Percentiles rank a stretch among this genome's conserved stretches.
phyloP scores from a whole-genome alignment of 2,329 filamentous ascomycete species.

The Pseudocercospora eumusae region DNA sequence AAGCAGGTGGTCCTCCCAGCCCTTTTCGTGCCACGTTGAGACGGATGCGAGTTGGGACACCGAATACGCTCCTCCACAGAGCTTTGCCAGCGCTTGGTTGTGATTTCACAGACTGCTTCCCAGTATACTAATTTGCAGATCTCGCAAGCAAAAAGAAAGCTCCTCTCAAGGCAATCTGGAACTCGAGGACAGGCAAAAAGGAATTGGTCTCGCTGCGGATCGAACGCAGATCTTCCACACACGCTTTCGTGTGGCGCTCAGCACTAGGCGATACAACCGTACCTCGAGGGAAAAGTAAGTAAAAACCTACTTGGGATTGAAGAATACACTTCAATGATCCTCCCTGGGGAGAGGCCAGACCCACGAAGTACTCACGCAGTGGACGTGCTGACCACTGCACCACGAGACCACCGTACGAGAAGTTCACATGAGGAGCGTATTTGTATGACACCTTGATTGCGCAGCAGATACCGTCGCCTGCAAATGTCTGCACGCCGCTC shows the following conservation, averaged over 20 bases:
- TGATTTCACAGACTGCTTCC: too few species aligned
- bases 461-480: too few species aligned
- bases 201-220: not conserved
- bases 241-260: not conserved
- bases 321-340: too few species aligned
- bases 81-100: too few species aligned
- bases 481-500: too few species aligned
- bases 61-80: too few species aligned
- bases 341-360: not conserved
- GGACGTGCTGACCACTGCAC: not conserved
- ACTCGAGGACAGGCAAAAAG: not conserved
- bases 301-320: too few species aligned
- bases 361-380: not conserved
- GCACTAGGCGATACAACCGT: not conserved
- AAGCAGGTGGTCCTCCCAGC: slow-evolving; percentile 16
- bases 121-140: too few species aligned
- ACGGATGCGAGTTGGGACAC: not conserved
- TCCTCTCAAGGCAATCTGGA: too few species aligned
- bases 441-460: too few species aligned
- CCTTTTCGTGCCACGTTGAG: not conserved
- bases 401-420: slow-evolving; percentile 53
- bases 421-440: too few species aligned
- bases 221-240: slow-evolving; percentile 5
- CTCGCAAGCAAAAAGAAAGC: not conserved
- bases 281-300: not conserved